Percentiles rank a stretch among this genome's conserved stretches.
These are phyloP conservation scores for Omphalotus olearius DNA, from an alignment of 1,284 basidiomycete genomes.

Conservation along the genomic window DNA sequence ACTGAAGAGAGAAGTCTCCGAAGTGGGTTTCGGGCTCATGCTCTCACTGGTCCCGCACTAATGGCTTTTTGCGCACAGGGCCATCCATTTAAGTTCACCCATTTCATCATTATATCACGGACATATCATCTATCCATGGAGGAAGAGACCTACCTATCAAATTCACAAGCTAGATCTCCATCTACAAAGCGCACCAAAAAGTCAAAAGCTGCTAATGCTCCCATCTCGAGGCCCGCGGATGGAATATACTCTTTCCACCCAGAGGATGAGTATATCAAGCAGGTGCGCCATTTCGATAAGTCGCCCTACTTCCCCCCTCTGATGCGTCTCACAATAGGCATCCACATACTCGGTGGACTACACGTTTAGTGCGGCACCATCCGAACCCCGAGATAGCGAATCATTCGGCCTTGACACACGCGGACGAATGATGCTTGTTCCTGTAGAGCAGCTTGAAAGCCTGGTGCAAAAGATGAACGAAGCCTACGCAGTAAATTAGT, in stretches of 20 bases:
- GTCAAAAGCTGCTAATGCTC: slow-evolving; percentile 22
- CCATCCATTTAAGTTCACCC: slow-evolving; percentile 65
- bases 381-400: slow-evolving; percentile 61
- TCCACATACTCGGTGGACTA: slow-evolving; percentile 65
- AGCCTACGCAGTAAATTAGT: slow-evolving; percentile 26
- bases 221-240: slow-evolving; percentile 30
- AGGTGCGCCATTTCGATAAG: slow-evolving; percentile 37
- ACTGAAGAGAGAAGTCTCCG: slow-evolving; percentile 62
- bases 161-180: slow-evolving; percentile 28
- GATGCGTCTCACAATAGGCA: slow-evolving; percentile 36
- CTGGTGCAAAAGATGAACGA: slow-evolving; percentile 35
- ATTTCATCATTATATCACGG: slow-evolving; percentile 72
- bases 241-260: slow-evolving; percentile 78
- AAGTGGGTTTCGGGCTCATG: slow-evolving; percentile 38
- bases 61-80: slow-evolving; percentile 36
- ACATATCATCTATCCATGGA: slow-evolving; percentile 64
- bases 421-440: slow-evolving; percentile 74
- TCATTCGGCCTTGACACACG: slow-evolving; percentile 79
- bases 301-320: not conserved
- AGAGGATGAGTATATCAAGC: slow-evolving; percentile 75
- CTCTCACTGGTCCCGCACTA: not conserved
- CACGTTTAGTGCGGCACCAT: slow-evolving; percentile 49
- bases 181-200: slow-evolving; percentile 26
- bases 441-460: slow-evolving; percentile 35
- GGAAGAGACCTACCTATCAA: slow-evolving; percentile 44